A percentile compares a stretch with the other conserved stretches of the same genome.
These are phyloP conservation scores for Suillus tomentosus DNA, from an alignment of 768 basidiomycete species.

Conservation along the genomic window DNA sequence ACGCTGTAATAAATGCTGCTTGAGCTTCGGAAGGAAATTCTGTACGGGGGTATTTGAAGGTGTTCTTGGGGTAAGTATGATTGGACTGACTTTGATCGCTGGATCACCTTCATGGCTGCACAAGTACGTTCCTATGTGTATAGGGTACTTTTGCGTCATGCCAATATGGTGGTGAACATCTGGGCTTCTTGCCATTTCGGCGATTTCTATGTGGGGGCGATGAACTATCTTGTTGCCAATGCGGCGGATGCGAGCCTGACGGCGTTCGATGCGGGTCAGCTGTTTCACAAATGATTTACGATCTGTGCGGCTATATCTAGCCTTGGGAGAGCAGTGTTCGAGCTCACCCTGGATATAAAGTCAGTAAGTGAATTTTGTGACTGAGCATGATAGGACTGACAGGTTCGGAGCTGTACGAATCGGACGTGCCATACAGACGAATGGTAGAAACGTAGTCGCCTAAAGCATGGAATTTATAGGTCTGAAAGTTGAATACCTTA, in stretches of 20 bases:
- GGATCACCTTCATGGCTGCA: constrained; percentile 23
- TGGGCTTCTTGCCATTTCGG: neutral
- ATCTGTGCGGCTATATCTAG: constrained; percentile 1
- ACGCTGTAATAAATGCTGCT: no score
- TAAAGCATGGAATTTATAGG: no score
- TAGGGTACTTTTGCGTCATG: neutral
- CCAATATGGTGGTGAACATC: constrained; percentile 26
- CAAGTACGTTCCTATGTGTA: constrained; percentile 9
- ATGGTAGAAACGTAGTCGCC: no score
- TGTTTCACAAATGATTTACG: constrained; percentile 11
- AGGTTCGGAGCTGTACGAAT: no score
- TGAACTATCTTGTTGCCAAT: neutral
- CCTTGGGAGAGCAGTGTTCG: constrained; percentile 28
- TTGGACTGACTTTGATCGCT: no score
- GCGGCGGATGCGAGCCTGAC: neutral
- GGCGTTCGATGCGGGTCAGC: neutral
- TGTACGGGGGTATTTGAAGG: no score
- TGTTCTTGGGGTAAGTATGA: no score
- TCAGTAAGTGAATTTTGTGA: neutral
- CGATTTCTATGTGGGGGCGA: no score
- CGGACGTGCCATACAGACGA: no score
- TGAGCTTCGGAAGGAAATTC: no score
- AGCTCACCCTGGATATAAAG: constrained; percentile 32
- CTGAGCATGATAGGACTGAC: no score
- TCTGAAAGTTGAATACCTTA: no score